Evolutionary conservation across 345 rosid species (phyloP), one percentile per base, ranked within the genome.

Genomic region (Populus ilicifolia): DNA sequence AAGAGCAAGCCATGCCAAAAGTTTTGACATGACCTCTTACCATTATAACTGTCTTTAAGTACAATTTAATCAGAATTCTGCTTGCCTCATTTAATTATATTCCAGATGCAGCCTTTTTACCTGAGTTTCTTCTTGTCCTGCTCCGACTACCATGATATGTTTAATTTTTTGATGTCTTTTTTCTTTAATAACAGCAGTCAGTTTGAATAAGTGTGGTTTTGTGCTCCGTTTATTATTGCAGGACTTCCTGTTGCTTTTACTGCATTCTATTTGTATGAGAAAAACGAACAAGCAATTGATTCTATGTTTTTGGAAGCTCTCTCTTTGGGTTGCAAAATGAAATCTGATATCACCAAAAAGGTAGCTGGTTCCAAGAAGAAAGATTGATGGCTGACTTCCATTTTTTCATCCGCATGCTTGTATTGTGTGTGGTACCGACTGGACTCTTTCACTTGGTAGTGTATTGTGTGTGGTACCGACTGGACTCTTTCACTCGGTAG

Each of bases 231-330:
- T 52, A 39, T 74, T 62, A 10, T 48, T 83, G 82, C 91, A 91
- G 98, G 91, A 76, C 71, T 93, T 84, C 92, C 93, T 38, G 41
- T 89, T 73, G 81, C 85, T 33, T 93, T 93, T 79, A 29, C 78
- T 74, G 87, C 77, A 41, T 92, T 93, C 82, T 72, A 41, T 29
- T 48, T 88, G 62, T 90, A 90, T 50, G 98, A 93, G 79, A 90
- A 80, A 56, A 86, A 86, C 38, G 98, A 93, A 82, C 83, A 84
- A 75, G 92, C 90, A 83, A 88, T 90, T 17, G 94, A 93, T 79
- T 80, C 85, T 9, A 52, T 84, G 71, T 30, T 89, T 39, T 72
- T 76, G 77, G 87, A 85, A 46, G 80, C 84, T 36, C 71, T 87
- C 72, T 85, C 92, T 25, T 67, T 68, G 18, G 85, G 84, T 2